Base-by-base conservation (phyloP, 179 eudicot species). In the Heliamphora pulchella region DNA sequence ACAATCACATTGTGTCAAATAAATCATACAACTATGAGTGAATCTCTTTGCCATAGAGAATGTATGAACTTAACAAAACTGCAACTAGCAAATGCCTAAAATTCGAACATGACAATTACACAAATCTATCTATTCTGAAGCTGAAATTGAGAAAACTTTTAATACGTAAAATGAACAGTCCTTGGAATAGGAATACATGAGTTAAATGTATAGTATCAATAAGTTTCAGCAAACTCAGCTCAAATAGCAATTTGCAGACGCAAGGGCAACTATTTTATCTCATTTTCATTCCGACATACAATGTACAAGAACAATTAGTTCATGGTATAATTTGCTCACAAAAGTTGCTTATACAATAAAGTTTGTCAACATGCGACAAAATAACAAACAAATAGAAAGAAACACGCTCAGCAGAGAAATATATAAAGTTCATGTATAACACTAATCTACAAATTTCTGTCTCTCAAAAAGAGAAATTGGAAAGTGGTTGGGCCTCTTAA, bases 241-340 rank as follows among this genome's bases (percentile, higher is more conserved):
- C 74, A 20, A 72, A 51, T 18, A 70, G 54, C 17, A 20, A 50
- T 72, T 9, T 72, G 76, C 75, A 72, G 76, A 8, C 18, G 22
- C 39, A 20, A 31, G 10, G 31, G 13, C 2, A 13, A 5, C 1
- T 58, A 15, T 3, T 3, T n/a, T 63, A 63, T 4, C 15, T 69
- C 9, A 46, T 69, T 50, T 48, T 18, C 39, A 73, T 22, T 54
- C 76, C 62, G 11, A 66, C 8, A 2, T 66, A 2, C 15, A 63
- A n/a, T 63, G 39, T 66, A 39, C 46, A 53, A 31, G 62, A 71
- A 71, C 3, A 72, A 72, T 51, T 20, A 18, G 3, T 53, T 31
- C 62, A 51, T 13, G 62, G 62, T 54, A 73, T 73, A 53, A 53
- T 9, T 51, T 20, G 43, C 17, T 18, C 3, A 71, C 6, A 48